phyloP scores from a whole-genome alignment of 371 early-diverging fungal species.

The Circinella umbellata region DNA sequence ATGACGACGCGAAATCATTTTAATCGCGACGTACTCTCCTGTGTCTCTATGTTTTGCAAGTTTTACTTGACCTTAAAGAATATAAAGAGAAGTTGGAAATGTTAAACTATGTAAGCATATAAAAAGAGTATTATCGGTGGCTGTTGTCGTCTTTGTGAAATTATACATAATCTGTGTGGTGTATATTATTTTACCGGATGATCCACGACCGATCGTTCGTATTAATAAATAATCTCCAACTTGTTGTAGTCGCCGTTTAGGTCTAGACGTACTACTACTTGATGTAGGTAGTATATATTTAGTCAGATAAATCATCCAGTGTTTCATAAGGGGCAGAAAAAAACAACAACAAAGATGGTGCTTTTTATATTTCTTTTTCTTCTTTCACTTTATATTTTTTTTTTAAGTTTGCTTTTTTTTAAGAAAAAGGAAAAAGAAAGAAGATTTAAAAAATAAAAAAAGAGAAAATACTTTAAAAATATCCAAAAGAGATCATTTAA shows the following conservation, averaged over 20 bases:
- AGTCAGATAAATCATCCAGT: conserved; percentile 9
- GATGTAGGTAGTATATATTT: neutral
- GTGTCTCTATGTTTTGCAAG: conserved; percentile 42
- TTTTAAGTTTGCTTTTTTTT: neutral
- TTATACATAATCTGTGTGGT: too few species aligned
- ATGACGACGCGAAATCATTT: conserved; percentile 41
- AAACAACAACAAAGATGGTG: too few species aligned
- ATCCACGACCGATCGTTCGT: conserved; percentile 44
- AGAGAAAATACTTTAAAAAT: neutral
- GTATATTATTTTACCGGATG: conserved; percentile 39
- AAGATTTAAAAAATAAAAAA: conserved; percentile 10
- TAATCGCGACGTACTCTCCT: conserved; percentile 47
- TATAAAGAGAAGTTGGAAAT: neutral
- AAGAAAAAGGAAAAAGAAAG: conserved; percentile 2
- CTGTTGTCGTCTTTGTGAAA: too few species aligned
- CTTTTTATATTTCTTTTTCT: neutral
- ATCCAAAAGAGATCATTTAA: conserved; percentile 11
- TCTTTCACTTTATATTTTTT: neutral
- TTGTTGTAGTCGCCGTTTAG: neutral
- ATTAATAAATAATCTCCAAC: conserved; percentile 39
- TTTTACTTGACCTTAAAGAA: conserved; percentile 38
- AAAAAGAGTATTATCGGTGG: too few species aligned
- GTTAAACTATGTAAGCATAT: too few species aligned
- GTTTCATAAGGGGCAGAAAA: conserved; percentile 6
- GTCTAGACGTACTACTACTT: neutral